Percentiles rank a stretch among this genome's conserved stretches.
phyloP scores from a whole-genome alignment of 2,329 filamentous ascomycete species.

The Aspergillus sp. region DNA sequence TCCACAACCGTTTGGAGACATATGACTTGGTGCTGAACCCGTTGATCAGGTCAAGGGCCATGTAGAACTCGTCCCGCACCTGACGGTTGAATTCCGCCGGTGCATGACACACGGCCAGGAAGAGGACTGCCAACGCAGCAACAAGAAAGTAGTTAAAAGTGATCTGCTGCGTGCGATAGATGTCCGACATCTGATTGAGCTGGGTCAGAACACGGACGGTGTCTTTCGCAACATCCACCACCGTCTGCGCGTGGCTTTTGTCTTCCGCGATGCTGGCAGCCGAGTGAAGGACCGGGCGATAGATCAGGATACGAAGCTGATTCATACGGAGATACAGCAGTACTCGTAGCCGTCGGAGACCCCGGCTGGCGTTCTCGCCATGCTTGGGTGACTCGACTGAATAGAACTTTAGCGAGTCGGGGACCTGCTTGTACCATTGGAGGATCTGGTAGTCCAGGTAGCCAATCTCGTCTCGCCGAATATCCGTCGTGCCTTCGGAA shows the following conservation, averaged over 20 bases:
- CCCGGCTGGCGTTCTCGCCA: slow-evolving; percentile 57
- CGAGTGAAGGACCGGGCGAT: slow-evolving; percentile 82
- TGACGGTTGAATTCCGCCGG: slow-evolving; percentile 58
- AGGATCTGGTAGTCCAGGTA: slow-evolving; percentile 79
- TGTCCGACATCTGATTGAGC: slow-evolving; percentile 60
- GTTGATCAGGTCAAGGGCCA: slow-evolving; percentile 62
- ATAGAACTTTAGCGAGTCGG: slow-evolving; percentile 63
- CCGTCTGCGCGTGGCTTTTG: slow-evolving; percentile 67
- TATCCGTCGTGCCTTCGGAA: slow-evolving; percentile 62
- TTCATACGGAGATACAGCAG: slow-evolving; percentile 84
- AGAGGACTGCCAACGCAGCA: slow-evolving; percentile 61
- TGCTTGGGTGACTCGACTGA: slow-evolving; percentile 50
- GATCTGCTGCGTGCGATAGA: slow-evolving; percentile 62
- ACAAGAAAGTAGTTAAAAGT: slow-evolving; percentile 68
- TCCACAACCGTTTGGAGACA: slow-evolving; percentile 62
- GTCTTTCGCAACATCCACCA: slow-evolving; percentile 64
- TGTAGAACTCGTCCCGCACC: slow-evolving; percentile 66
- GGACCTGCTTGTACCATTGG: slow-evolving; percentile 77
- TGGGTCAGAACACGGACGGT: slow-evolving; percentile 60
- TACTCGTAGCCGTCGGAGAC: slow-evolving; percentile 71
- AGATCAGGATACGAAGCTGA: slow-evolving; percentile 85
- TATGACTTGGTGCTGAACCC: slow-evolving; percentile 61
- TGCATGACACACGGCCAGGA: slow-evolving; percentile 63
- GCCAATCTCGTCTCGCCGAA: slow-evolving; percentile 72
- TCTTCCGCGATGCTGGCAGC: slow-evolving; percentile 79